These are phyloP conservation scores for Albizia julibrissin DNA, from an alignment of 306 rosid genomes.

Conservation along the genomic window DNA sequence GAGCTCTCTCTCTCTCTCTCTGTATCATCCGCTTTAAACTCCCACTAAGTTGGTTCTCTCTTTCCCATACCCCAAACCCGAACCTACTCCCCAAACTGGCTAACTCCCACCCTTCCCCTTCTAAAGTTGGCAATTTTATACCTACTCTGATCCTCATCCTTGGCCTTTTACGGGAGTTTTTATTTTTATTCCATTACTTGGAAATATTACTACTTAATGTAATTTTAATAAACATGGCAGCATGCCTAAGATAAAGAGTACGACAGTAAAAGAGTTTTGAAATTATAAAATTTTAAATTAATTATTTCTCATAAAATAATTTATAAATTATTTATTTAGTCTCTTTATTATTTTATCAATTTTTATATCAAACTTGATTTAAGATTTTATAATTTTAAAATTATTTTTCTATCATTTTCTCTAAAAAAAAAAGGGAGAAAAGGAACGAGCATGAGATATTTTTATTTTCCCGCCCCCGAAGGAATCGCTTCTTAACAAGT, in stretches of 20 bases:
- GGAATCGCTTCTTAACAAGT: too few relatives aligned
- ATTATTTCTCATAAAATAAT: too few relatives aligned
- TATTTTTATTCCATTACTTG: too few relatives aligned
- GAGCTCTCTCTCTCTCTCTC: conserved; percentile 38
- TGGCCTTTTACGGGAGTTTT: not conserved
- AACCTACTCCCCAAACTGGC: conserved; percentile 29
- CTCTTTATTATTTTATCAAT: too few relatives aligned
- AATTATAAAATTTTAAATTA: too few relatives aligned
- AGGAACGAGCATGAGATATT: not conserved
- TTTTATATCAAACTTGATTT: too few relatives aligned
- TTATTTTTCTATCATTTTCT: too few relatives aligned
- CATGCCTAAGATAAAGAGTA: not conserved
- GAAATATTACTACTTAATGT: too few relatives aligned
- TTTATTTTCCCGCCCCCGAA: not conserved
- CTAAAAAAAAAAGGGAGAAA: not conserved
- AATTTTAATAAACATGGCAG: not conserved
- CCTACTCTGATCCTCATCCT: not conserved
- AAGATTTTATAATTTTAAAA: too few relatives aligned
- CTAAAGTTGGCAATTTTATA: not conserved
- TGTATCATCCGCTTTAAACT: conserved; percentile 33
- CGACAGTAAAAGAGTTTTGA: too few relatives aligned
- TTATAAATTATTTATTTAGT: too few relatives aligned
- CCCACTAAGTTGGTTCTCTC: conserved; percentile 17
- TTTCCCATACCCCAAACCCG: conserved; percentile 34
- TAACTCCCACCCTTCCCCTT: conserved; percentile 19